Percentiles rank a stretch among this genome's conserved stretches.
Conservation (phyloP, 2,329 filamentous ascomycete genomes). For the Colletotrichum cuscutae region DNA sequence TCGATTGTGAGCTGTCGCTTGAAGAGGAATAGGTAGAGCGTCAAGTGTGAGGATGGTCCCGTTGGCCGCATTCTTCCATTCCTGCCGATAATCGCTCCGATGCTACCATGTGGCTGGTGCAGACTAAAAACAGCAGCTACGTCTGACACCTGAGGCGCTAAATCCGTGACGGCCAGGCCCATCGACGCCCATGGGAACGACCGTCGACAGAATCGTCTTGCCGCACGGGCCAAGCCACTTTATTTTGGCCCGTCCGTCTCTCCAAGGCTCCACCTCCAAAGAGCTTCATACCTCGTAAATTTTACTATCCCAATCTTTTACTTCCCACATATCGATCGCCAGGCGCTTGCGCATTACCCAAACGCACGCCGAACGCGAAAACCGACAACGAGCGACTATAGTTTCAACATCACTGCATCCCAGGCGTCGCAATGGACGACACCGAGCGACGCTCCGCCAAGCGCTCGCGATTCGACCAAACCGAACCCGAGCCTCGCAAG, state of each 20-base stretch:
- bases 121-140: constrained; percentile 2
- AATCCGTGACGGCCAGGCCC: not conserved
- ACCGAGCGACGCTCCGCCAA: constrained; percentile 78
- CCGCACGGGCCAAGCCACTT: constrained; percentile 28
- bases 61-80: not conserved
- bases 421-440: constrained; percentile 69
- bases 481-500: constrained; percentile 80
- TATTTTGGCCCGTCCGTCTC: constrained; percentile 7
- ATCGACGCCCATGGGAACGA: not conserved
- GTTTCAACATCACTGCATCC: not conserved
- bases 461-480: constrained; percentile 95
- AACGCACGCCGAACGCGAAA: not conserved
- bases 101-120: not conserved
- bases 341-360: constrained; percentile 11
- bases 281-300: constrained; percentile 33
- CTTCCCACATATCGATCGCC: not conserved
- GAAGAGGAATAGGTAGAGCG: not conserved
- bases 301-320: constrained; percentile 12
- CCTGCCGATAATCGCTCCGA: not conserved
- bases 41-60: not conserved
- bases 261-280: constrained; percentile 26
- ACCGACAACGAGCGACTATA: too few relatives aligned
- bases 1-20: not conserved
- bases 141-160: constrained; percentile 8
- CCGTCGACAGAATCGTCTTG: not conserved